A percentile compares a stretch with the other conserved stretches of the same genome.
These are phyloP conservation scores for Trametes coccinea DNA, from an alignment of 768 basidiomycete species.

Conservation along the genomic window DNA sequence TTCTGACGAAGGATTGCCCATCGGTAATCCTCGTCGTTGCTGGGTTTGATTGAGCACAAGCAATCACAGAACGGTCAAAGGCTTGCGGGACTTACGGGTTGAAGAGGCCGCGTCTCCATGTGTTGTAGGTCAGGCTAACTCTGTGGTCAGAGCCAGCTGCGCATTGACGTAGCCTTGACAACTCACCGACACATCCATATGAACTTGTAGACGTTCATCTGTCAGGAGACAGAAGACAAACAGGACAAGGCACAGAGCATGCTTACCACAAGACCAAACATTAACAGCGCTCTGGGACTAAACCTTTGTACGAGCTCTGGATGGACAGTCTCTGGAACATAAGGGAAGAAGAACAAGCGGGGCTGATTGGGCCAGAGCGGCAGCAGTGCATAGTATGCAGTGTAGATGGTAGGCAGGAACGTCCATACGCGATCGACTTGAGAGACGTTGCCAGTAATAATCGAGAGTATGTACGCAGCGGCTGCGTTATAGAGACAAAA, in stretches of 20 bases:
- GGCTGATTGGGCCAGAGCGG: conserved; percentile 53
- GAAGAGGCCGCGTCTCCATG: conserved; percentile 82
- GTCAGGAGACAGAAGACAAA: neutral
- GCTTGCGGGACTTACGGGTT: conserved; percentile 47
- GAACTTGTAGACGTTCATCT: neutral
- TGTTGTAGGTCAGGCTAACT: conserved; percentile 71
- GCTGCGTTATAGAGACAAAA: conserved; percentile 53
- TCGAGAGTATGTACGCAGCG: conserved; percentile 56
- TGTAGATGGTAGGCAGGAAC: conserved; percentile 80
- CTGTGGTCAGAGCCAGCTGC: neutral
- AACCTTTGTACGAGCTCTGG: conserved; percentile 41
- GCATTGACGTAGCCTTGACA: neutral
- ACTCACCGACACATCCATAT: conserved; percentile 28
- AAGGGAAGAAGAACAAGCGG: conserved; percentile 52
- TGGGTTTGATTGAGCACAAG: conserved; percentile 26
- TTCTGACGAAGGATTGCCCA: conserved; percentile 76
- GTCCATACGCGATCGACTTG: conserved; percentile 83
- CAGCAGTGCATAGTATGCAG: conserved; percentile 76
- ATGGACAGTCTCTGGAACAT: conserved; percentile 49
- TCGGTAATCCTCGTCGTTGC: conserved; percentile 88
- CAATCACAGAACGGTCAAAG: neutral
- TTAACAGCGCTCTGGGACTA: conserved; percentile 73
- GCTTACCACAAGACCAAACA: conserved; percentile 67
- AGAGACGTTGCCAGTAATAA: conserved; percentile 77
- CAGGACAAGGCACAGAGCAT: neutral